A percentile compares a stretch with the other conserved stretches of the same genome.
phyloP scores from a whole-genome alignment of 1,284 basidiomycete species.

The Ganoderma lingzhi region DNA sequence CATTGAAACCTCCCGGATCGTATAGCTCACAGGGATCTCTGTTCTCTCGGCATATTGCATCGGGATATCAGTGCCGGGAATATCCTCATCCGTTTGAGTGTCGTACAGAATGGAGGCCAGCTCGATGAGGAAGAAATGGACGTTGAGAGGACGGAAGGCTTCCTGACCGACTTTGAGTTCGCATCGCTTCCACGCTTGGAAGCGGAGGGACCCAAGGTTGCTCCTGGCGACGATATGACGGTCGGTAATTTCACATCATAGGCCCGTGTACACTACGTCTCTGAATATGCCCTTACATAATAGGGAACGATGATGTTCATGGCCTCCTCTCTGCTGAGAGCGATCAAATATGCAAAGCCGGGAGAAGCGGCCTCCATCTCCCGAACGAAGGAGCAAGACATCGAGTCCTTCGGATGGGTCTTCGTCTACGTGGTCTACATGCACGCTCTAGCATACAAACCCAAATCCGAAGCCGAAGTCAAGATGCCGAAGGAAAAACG shows the following conservation, averaged over 20 bases:
- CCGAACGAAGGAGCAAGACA: background rate
- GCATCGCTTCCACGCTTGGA: background rate
- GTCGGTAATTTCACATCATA: background rate
- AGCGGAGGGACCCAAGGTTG: background rate
- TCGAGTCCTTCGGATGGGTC: slow-evolving; percentile 2
- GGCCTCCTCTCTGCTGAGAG: background rate
- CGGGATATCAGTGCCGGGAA: background rate
- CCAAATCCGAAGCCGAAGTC: background rate
- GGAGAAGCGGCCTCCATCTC: background rate
- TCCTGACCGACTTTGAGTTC: background rate
- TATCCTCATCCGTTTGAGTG: background rate
- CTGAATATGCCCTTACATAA: background rate
- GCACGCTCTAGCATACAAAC: background rate
- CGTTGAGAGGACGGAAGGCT: background rate
- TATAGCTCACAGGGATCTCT: background rate
- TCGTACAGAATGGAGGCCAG: too few relatives aligned
- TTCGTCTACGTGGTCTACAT: background rate
- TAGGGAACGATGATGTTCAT: background rate
- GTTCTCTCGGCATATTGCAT: background rate
- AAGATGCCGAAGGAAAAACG: background rate
- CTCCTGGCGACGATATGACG: background rate
- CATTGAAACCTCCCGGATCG: background rate
- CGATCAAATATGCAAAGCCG: background rate
- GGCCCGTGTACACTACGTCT: background rate
- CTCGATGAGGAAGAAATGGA: background rate